Evolutionary conservation across 1,284 basidiomycete species (phyloP).

Genomic region (Pterula multifida): DNA sequence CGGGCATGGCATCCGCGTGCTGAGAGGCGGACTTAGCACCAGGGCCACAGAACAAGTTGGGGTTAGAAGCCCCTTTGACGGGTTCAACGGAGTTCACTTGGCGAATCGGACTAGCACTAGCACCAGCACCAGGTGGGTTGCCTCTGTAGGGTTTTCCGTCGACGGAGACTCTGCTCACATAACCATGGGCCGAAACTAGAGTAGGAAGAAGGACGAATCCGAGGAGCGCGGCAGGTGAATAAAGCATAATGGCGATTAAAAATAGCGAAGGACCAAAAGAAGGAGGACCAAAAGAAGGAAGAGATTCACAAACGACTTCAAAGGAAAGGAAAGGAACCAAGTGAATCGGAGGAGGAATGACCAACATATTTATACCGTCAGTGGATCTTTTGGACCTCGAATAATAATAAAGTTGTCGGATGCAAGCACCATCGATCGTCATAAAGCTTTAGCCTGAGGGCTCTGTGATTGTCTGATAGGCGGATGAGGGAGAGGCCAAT

Average conservation of each 20-base stretch:
- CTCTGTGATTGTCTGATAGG: no score
- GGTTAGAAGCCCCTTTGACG: slow-evolving; percentile 27
- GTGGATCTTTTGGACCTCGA: no score
- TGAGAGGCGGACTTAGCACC: slow-evolving; percentile 24
- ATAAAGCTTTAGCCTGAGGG: no score
- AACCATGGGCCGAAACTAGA: slow-evolving; percentile 20
- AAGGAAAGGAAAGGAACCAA: not conserved
- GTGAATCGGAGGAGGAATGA: no score
- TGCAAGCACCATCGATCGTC: no score
- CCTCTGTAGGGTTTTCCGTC: slow-evolving; percentile 22
- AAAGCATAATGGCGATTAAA: not conserved
- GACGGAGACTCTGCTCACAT: slow-evolving; percentile 17
- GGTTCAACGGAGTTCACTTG: slow-evolving; percentile 21
- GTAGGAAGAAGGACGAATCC: slow-evolving; percentile 4
- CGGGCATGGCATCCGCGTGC: slow-evolving; percentile 26
- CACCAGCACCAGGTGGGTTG: slow-evolving; percentile 15
- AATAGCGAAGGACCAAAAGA: not conserved
- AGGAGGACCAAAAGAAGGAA: not conserved
- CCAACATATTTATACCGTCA: no score
- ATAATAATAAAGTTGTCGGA: no score
- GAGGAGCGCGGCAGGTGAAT: not conserved
- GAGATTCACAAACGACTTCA: not conserved
- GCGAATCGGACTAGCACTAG: slow-evolving; percentile 21
- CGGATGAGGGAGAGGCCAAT: no score
- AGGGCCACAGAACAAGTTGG: slow-evolving; percentile 28